Percentiles rank a stretch among this genome's conserved stretches.
Conservation (phyloP, 1,139 yeast species). For the Nakaseomyces nivariensis region DNA sequence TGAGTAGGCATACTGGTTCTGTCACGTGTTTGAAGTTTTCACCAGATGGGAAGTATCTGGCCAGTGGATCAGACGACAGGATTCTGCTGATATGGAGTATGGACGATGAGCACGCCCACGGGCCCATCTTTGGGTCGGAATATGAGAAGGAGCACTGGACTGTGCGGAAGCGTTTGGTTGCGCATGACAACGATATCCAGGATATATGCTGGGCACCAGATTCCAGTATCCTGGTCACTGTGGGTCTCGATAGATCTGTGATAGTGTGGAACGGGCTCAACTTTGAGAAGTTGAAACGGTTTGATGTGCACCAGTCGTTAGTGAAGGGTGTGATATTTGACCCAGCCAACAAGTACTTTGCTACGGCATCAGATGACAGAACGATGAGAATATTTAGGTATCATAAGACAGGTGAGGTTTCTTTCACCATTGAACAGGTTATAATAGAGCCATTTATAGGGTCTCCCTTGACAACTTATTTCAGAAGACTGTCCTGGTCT, state of each 20-base stretch:
- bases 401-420: slow-evolving; percentile 65
- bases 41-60: slow-evolving; percentile 83
- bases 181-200: slow-evolving; percentile 95
- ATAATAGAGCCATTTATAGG: slow-evolving; percentile 76
- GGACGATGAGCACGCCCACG: slow-evolving; percentile 57
- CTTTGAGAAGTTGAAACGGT: slow-evolving; percentile 78
- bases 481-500: slow-evolving; percentile 89
- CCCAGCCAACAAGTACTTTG: slow-evolving; percentile 95
- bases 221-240: slow-evolving; percentile 78
- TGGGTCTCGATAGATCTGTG: slow-evolving; percentile 84
- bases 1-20: slow-evolving; percentile 86
- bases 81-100: slow-evolving; percentile 87
- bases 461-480: slow-evolving; percentile 88
- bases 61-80: slow-evolving; percentile 92
- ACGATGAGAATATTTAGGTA: slow-evolving; percentile 81
- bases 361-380: slow-evolving; percentile 93
- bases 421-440: slow-evolving; percentile 77
- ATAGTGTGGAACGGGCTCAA: slow-evolving; percentile 91
- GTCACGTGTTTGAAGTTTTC: slow-evolving; percentile 89
- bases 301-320: slow-evolving; percentile 89
- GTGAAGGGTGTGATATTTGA: slow-evolving; percentile 96
- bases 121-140: slow-evolving; percentile 42
- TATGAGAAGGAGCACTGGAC: slow-evolving; percentile 88
- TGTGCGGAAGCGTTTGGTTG: slow-evolving; percentile 80
- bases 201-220: slow-evolving; percentile 99